A percentile compares a stretch with the other conserved stretches of the same genome.
phyloP scores from a whole-genome alignment of 2,329 filamentous ascomycete genomes.

The Trichoderma pleuroti region DNA sequence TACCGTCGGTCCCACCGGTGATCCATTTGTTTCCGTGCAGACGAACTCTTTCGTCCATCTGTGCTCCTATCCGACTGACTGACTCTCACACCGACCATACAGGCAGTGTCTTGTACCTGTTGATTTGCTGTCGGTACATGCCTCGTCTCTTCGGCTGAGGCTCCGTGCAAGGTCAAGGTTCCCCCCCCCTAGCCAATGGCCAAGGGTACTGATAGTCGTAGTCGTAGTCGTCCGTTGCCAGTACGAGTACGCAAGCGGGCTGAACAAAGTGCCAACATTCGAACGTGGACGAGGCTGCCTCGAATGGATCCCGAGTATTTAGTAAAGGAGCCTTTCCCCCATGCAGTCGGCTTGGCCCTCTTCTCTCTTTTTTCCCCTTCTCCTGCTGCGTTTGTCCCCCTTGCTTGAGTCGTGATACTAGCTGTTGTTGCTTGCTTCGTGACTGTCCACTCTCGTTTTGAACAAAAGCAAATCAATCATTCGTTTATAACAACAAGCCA shows the following conservation, averaged over 20 bases:
- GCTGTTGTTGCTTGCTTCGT: not conserved
- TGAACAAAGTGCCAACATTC: constrained; percentile 1
- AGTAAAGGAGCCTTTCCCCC: constrained; percentile 1
- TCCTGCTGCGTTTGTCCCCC: not conserved
- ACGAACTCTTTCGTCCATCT: not conserved
- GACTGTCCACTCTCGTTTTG: not conserved
- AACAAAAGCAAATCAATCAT: not conserved
- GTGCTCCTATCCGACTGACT: not conserved
- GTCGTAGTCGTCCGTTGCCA: not conserved
- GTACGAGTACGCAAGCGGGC: constrained; percentile 11
- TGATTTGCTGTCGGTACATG: no score
- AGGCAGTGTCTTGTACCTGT: not conserved
- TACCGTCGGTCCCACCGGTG: not conserved
- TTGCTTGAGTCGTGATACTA: constrained; percentile 3
- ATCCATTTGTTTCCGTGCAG: not conserved
- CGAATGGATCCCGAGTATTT: constrained; percentile 6
- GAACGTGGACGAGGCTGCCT: not conserved
- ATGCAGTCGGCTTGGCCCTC: not conserved
- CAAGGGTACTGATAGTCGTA: constrained; percentile 12
- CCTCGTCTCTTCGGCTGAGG: constrained; percentile 5
- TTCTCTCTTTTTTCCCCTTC: not conserved
- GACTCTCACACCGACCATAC: not conserved
- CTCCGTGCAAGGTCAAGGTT: constrained; percentile 1
- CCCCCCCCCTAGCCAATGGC: not conserved
- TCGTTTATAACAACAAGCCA: not conserved